Conservation (phyloP, 2,329 filamentous ascomycete genomes). For the Aschersonia sp. region DNA sequence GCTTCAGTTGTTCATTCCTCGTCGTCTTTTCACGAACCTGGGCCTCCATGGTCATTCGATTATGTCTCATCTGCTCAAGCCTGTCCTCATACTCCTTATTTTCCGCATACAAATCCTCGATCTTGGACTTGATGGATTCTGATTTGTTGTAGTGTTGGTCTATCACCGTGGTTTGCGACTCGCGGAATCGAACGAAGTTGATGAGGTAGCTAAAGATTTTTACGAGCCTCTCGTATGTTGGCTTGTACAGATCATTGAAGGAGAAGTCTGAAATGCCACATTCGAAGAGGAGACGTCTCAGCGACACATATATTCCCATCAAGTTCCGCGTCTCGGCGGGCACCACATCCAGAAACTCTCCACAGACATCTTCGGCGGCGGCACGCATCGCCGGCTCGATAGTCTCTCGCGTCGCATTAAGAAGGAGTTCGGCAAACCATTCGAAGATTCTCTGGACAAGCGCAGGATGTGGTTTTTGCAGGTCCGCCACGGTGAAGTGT, state of each 20-base stretch:
- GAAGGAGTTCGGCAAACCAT: conserved; percentile 87
- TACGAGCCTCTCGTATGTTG: conserved; percentile 76
- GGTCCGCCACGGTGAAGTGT: conserved; percentile 69
- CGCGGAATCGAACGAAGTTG: conserved; percentile 95
- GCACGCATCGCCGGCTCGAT: conserved; percentile 93
- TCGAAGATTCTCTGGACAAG: conserved; percentile 97
- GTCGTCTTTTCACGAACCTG: conserved; percentile 73
- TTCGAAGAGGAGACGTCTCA: conserved; percentile 67
- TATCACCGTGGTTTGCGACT: conserved; percentile 78
- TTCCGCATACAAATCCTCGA: conserved; percentile 71
- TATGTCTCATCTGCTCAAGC: conserved; percentile 67
- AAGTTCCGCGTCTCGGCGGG: conserved; percentile 82
- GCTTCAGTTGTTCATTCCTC: conserved; percentile 78
- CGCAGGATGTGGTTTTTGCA: conserved; percentile 85
- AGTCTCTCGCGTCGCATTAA: conserved; percentile 85
- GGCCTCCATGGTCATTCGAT: conserved; percentile 66
- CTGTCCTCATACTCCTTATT: conserved; percentile 79
- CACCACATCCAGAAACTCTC: conserved; percentile 72
- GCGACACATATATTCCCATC: conserved; percentile 85
- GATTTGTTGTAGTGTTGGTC: conserved; percentile 89
- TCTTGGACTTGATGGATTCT: conserved; percentile 72
- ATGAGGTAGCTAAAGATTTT: conserved; percentile 97
- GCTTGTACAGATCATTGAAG: conserved; percentile 82
- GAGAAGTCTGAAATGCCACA: conserved; percentile 91
- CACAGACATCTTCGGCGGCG: conserved; percentile 75